Evolutionary conservation across 108 stramenopile species (phyloP), one percentile per base, ranked within the genome.

Genomic region (Fragilaria crotonensis): DNA sequence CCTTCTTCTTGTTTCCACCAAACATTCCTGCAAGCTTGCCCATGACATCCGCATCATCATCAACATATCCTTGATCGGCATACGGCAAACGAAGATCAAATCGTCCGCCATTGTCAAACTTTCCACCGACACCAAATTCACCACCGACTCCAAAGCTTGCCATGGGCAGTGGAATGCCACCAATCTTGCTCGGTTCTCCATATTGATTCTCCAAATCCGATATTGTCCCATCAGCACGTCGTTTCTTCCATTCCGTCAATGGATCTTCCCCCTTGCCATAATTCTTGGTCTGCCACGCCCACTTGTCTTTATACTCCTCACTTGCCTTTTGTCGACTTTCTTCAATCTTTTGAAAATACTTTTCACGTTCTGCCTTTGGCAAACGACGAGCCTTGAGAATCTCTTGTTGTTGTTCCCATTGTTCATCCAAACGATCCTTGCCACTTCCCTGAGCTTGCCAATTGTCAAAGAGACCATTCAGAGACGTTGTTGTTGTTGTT

Each of bases 51-150:
- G 81, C 75, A 60, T 87, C 92, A 27, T 87, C 87, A 59, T 93
- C 92, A 17, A 85, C 93, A 58, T 87, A 94, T 30, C 93, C 95
- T 75, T 93, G 90, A 58, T 96, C 93, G 33, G 87, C 95, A 77
- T 95, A 96, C 17, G 95, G 95, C 41, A 96, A 68, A 48, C 95
- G 74, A 44, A 96, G 70, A 70, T 96, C 95, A 68, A 96, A 96
- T 17, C 95, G 76, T 41, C 90, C 96, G 2, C 96, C 96, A 63
- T 95, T 95, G 68, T 97, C 96, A 81, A 78, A 97, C 73, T 95
- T 93, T 1, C 93, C 93, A 3, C 86, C 87, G 5, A 89, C 87
- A 25, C 93, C 93, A 52, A 90, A 90, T 70, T 94, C 93, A 36
- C 93, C 93, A 18, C 90, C 90, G 4, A 92, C 89, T 21, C 90